Evolutionary conservation across 1,284 basidiomycete genomes (phyloP).

Genomic region (Marasmius fiardii): DNA sequence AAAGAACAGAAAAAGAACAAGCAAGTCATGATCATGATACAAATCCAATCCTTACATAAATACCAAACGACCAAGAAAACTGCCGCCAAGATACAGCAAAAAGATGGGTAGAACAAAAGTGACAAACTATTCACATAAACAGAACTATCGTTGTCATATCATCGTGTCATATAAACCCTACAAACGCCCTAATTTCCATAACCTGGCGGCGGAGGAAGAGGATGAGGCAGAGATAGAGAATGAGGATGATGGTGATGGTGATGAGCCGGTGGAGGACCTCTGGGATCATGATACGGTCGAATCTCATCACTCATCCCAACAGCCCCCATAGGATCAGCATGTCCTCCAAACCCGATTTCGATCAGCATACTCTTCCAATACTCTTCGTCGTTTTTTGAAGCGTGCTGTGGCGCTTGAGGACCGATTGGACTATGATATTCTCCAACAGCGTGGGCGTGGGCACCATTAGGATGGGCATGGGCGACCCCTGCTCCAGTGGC

Average conservation of each 20-base stretch:
- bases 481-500: too few species aligned
- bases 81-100: neutral
- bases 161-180: neutral
- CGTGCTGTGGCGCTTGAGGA: conserved; percentile 34
- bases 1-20: too few species aligned
- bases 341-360: conserved; percentile 59
- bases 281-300: conserved; percentile 12
- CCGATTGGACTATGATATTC: conserved; percentile 28
- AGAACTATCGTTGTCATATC: neutral
- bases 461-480: too few species aligned
- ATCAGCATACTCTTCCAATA: conserved; percentile 72
- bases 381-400: conserved; percentile 50
- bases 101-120: neutral
- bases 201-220: neutral
- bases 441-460: too few species aligned
- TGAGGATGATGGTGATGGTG: conserved; percentile 4
- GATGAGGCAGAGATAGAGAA: too few species aligned
- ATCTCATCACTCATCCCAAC: conserved; percentile 3
- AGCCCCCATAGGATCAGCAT: conserved; percentile 28
- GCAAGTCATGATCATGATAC: too few species aligned
- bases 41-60: too few species aligned
- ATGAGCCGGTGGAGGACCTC: too few species aligned
- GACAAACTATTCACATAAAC: too few species aligned
- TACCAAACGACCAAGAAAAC: neutral
- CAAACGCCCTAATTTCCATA: neutral